Evolutionary conservation across 768 basidiomycete species (phyloP).

Genomic region (Termitomyces sp.): DNA sequence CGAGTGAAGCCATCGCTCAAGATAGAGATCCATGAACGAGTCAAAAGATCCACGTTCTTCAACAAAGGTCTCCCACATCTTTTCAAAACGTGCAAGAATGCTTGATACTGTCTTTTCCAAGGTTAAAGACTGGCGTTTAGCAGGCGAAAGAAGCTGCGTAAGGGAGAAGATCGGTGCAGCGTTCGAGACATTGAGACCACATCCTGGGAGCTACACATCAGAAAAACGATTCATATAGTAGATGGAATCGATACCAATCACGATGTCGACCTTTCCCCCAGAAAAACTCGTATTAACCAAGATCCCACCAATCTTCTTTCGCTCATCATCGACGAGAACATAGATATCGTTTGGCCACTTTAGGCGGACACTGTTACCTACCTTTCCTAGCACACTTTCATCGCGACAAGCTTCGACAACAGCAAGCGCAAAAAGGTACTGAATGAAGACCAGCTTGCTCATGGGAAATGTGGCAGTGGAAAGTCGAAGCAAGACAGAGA

Average conservation of each 20-base stretch:
- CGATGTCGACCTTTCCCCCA: slow-evolving; percentile 58
- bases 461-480: slow-evolving; percentile 49
- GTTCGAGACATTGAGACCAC: slow-evolving; percentile 86
- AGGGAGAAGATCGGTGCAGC: slow-evolving; percentile 81
- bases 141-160: slow-evolving; percentile 54
- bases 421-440: slow-evolving; percentile 89
- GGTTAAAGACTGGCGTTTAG: slow-evolving; percentile 36
- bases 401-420: slow-evolving; percentile 83
- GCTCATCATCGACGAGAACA: slow-evolving; percentile 51
- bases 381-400: slow-evolving; percentile 46
- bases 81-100: slow-evolving; percentile 74
- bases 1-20: slow-evolving; percentile 88
- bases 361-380: slow-evolving; percentile 60
- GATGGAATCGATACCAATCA: slow-evolving; percentile 40
- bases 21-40: slow-evolving; percentile 79
- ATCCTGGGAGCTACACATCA: slow-evolving; percentile 47
- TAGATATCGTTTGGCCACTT: slow-evolving; percentile 99
- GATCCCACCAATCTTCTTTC: slow-evolving; percentile 87
- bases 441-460: slow-evolving; percentile 81
- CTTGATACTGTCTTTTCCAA: slow-evolving; percentile 75
- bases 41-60: slow-evolving; percentile 66
- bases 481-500: slow-evolving; percentile 72
- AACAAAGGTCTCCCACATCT: slow-evolving; percentile 75
- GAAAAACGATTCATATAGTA: neutral
- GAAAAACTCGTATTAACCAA: slow-evolving; percentile 85